Conservation (phyloP, 2,329 filamentous ascomycete genomes). For the Neocucurbitaria cava region DNA sequence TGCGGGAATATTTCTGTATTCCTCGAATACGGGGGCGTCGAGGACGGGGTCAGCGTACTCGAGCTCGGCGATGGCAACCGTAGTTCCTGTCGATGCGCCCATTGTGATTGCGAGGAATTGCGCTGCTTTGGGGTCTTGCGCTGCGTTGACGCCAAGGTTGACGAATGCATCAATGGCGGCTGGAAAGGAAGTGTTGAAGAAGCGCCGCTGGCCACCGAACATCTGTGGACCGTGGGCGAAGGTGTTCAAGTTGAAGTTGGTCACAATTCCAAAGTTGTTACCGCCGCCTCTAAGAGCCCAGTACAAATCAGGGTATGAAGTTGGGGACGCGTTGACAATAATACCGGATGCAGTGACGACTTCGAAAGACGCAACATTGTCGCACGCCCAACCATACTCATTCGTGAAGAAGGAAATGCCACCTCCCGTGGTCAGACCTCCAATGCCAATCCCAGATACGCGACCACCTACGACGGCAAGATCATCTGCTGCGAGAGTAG, state of each 20-base stretch:
- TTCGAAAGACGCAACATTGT: constrained; percentile 44
- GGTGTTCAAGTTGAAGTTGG: constrained; percentile 23
- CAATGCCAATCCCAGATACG: constrained; percentile 36
- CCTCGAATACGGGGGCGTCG: constrained; percentile 6
- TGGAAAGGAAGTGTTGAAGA: constrained; percentile 13
- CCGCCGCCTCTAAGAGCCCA: constrained; percentile 43
- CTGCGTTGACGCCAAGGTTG: constrained; percentile 5
- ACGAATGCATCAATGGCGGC: constrained; percentile 23
- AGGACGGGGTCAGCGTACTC: constrained; percentile 8
- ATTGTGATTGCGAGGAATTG: constrained; percentile 4
- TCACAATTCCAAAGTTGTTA: constrained; percentile 43
- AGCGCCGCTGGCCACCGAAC: constrained; percentile 9
- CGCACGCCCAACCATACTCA: constrained; percentile 39
- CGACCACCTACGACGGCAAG: constrained; percentile 40
- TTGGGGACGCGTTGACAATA: constrained; percentile 27
- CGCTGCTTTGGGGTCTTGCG: constrained; percentile 7
- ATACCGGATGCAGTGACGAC: constrained; percentile 34
- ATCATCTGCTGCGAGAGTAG: constrained; percentile 25
- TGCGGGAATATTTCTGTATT: constrained; percentile 7
- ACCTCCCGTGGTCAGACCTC: constrained; percentile 22
- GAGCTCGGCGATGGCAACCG: constrained; percentile 4
- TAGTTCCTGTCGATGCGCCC: neutral
- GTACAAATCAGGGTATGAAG: constrained; percentile 48
- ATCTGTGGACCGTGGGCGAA: constrained; percentile 20
- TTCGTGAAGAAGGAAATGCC: constrained; percentile 44